Conservation (phyloP, 768 basidiomycete species). For the Brasilioporus rufonigricans region DNA sequence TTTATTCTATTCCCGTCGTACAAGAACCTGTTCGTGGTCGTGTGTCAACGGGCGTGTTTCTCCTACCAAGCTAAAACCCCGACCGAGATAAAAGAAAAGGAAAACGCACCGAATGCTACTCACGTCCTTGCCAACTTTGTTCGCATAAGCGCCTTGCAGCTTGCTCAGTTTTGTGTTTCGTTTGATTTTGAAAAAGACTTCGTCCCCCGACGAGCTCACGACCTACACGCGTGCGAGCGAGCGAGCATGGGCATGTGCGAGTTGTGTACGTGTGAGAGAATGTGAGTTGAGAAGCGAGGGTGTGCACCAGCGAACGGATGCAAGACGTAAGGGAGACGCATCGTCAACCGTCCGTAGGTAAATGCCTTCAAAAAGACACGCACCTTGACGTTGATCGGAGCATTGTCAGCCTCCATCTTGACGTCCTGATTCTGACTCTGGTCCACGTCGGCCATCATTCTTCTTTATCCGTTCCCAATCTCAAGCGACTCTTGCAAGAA, state of each 20-base stretch:
- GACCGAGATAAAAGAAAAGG: too few relatives aligned
- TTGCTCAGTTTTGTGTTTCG: conserved; percentile 89
- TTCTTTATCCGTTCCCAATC: neutral
- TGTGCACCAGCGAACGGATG: neutral
- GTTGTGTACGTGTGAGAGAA: neutral
- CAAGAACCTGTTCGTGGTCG: conserved; percentile 59
- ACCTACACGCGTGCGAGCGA: conserved; percentile 44
- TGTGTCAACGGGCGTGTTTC: neutral
- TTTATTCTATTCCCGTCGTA: conserved; percentile 86
- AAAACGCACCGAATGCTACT: conserved; percentile 76
- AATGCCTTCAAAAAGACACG: conserved; percentile 6
- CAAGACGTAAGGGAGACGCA: neutral
- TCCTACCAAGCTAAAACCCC: neutral
- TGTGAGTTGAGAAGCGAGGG: neutral
- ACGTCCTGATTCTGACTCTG: conserved; percentile 34
- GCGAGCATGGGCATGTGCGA: neutral
- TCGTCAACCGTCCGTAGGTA: neutral
- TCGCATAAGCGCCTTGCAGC: conserved; percentile 89
- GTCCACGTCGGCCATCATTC: conserved; percentile 13
- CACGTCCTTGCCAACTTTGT: conserved; percentile 90
- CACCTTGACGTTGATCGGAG: conserved; percentile 81
- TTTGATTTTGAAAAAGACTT: conserved; percentile 98
- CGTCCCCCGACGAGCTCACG: conserved; percentile 71
- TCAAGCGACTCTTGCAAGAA: neutral
- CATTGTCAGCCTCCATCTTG: conserved; percentile 51